Evolutionary conservation across 805 yeast species (phyloP), one percentile per base, ranked within the genome.

Genomic region (Cyberlindnera galapagoensis): DNA sequence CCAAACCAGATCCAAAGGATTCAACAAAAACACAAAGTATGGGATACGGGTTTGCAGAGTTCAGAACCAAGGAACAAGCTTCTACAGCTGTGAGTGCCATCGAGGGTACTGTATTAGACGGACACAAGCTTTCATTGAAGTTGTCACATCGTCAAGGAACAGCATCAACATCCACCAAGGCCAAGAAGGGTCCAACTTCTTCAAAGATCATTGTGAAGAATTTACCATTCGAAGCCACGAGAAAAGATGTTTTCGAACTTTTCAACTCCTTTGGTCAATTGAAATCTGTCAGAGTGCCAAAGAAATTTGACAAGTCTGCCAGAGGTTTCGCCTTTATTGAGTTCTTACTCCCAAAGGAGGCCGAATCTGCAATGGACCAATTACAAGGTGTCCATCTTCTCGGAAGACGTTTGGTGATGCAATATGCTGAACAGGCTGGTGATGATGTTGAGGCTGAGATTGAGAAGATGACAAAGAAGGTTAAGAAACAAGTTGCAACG

Each of bases 271-370:
- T 90, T 62, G 98, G 98, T 37, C 88, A 84, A 60, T 67, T 92
- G 51, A 85, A 88, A 51, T 83, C 97, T 3, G 96, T 88, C 26
- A 77, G 98, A 53, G 90, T 92, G 30, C 98, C 98, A 20, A 82
- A 83, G 74, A 92, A 92, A 57, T 88, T 90, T 64, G 94, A 92
- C 68, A 83, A 81, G 54, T 72, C 86, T 22, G 94, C 97, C 9
- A 77, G 98, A 56, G 98, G 98, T 55, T 92, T 92, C 66, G 98
- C 97, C 0, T 92, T 92, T 57, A 95, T 94, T 28, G 98, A 92
- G 60, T 92, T 82, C 54, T 65, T 82, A 9, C 64, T 92, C 24
- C 70, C 84, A 15, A 78, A 85, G 56, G 98, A 92, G 59, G 97
- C 98, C 1, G 95, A 82, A 54, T 76, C 69, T 52, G 98, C 97